Evolutionary conservation across 2,329 filamentous ascomycete genomes (phyloP), one percentile per base, ranked within the genome.

Genomic region (Monosporascus sp.): DNA sequence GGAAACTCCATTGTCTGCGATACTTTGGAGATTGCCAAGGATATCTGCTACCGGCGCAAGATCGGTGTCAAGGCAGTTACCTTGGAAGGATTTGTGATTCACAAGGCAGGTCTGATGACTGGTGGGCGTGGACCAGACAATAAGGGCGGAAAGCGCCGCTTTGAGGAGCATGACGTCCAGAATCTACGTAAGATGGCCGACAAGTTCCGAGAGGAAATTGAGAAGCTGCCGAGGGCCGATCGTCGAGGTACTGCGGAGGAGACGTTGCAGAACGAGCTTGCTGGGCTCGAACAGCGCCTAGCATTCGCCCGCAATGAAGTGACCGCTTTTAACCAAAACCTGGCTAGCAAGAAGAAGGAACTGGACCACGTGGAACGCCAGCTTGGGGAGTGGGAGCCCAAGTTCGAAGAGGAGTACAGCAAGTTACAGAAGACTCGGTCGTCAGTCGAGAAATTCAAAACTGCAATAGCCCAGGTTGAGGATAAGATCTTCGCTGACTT

Each of bases 1-100:
- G 93, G 93, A 36, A 95, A 91, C 71, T 91, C 92, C 5, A 89
- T 99, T 59, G 90, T 99, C 5, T 97, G 93, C 65, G 94, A 99
- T 70, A 89, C 83, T 51, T 77, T 97, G 37, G 82, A 87, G 4
- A 86, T 94, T 51, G 94, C 94, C 27, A 96, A 95, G 69, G 82
- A 93, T 54, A 86, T 99, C 46, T 92, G 90, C 67, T 97, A 95
- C 67, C 85, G 89, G 53, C 87, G 85, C 58, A 86, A 83, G 35
- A 86, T 97, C 35, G 88, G 92, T 54, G 92, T 95, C 50, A 97
- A 97, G 70, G 92, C 93, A 5, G 93, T 99, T 14, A 96, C 92
- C 0, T 72, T 97, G 14, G 92, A 97, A 66, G 94, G 94, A n/a
- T 93, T 88, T 51, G 88, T 99, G 56, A 97, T 99, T 59, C 91